Base-by-base conservation (phyloP, 805 yeast species). In the Grigorovia transvaalensis region DNA sequence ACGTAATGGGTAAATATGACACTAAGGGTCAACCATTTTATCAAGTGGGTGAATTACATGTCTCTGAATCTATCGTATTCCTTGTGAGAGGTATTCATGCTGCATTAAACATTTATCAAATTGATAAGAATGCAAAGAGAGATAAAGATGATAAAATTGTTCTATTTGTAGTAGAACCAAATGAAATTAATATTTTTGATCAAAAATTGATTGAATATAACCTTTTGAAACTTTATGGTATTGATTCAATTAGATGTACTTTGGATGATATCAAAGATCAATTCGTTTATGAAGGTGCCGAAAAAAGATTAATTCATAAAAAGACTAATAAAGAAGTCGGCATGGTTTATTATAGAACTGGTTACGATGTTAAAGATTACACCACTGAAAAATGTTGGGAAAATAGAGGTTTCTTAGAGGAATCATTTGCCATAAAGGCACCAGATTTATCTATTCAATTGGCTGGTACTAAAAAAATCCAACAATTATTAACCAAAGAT, bases 391-490 rank as follows among this genome's bases (percentile, higher is more conserved):
- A 65, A 23, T 80, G 87, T 40, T 93, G 99, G 99, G 77, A 76
- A 13, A 84, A 86, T 11, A 77, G 99, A 61, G 71, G 79, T 27
- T 62, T 71, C 20, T 72, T 93, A 51, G 99, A 93, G 64, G 74
- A 78, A 9, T 77, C 90, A 11, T 66, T 73, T 49, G 95, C 98
- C 1, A 84, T 93, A 54, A 90, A 93, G 67, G 91, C 96, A 55
- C 99, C 99, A 1, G 82, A 93, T 4, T 71, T 91, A 33, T 71
- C 88, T 54, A 88, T 95, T 1, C 99, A 93, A 68, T 73, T 93
- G 53, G 80, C 96, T 20, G 99, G 99, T 1, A 82, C 96, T 18
- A 93, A 93, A 63, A 93, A 93, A 67, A 77, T 93, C 50, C 99
- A 93, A 70, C 99, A 93, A 66, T 71, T 89, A 27, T 76, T 93